phyloP scores from a whole-genome alignment of 148 eudicot genomes.

The Pouteria glomerata region DNA sequence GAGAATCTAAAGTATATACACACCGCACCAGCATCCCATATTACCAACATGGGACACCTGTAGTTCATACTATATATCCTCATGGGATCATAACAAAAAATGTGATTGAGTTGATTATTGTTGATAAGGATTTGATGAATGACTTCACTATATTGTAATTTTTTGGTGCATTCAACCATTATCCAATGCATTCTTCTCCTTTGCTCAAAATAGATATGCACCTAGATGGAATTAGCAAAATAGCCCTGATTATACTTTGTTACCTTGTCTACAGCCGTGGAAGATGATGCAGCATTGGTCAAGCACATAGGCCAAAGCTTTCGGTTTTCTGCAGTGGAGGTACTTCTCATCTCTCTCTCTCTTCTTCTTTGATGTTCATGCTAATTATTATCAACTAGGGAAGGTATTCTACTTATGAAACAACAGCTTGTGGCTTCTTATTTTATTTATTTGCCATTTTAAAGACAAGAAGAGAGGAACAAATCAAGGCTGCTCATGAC shows the following conservation, averaged over 20 bases:
- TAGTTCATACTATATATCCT: too few relatives aligned
- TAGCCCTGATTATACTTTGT: slow-evolving; percentile 7
- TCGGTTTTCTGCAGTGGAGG: slow-evolving; percentile 83
- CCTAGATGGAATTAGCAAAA: not conserved
- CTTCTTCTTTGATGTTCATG: not conserved
- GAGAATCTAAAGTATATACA: too few relatives aligned
- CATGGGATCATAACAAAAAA: too few relatives aligned
- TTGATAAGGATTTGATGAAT: not conserved
- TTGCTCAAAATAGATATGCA: not conserved
- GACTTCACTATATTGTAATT: not conserved
- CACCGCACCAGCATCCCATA: too few relatives aligned
- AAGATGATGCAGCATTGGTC: slow-evolving; percentile 72
- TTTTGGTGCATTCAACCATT: not conserved
- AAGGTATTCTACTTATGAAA: not conserved
- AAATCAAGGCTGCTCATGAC: slow-evolving; percentile 71
- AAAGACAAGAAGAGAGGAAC: slow-evolving; percentile 69
- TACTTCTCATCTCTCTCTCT: slow-evolving; percentile 15
- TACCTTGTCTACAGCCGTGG: slow-evolving; percentile 49
- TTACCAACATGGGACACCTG: too few relatives aligned
- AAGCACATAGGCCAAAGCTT: slow-evolving; percentile 81
- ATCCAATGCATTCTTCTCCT: slow-evolving; percentile 5
- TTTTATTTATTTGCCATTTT: not conserved
- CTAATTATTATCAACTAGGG: not conserved
- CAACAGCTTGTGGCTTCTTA: not conserved
- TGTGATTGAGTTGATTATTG: not conserved